Evolutionary conservation across 371 early-diverging fungal species (phyloP).

Genomic region (Mucor mucedo): DNA sequence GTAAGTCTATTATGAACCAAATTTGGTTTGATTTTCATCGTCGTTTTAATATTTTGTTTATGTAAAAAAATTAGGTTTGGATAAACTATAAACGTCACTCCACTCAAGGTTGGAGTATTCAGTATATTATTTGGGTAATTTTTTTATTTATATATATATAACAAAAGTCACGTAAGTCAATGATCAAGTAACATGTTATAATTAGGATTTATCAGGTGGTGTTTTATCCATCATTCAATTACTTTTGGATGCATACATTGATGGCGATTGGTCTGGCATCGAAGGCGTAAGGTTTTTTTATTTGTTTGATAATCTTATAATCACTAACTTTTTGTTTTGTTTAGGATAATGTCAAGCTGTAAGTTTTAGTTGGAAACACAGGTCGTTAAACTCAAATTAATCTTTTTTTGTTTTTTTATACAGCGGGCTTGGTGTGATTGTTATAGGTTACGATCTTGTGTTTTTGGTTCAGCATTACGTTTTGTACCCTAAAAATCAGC

Average conservation of each 20-base stretch:
- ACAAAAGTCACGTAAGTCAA: not conserved
- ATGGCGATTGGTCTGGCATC: constrained; percentile 66
- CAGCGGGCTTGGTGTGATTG: constrained; percentile 70
- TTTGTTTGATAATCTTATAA: too few species aligned
- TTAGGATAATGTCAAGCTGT: constrained; percentile 48
- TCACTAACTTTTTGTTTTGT: not conserved
- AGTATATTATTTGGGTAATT: constrained; percentile 70
- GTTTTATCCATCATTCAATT: constrained; percentile 75
- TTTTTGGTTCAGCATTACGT: constrained; percentile 82
- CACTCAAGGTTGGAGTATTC: constrained; percentile 87
- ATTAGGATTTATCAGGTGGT: constrained; percentile 81
- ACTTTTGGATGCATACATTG: constrained; percentile 69
- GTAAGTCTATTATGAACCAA: constrained; percentile 21
- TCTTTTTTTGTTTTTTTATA: not conserved
- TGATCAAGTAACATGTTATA: constrained; percentile 7
- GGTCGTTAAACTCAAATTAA: not conserved
- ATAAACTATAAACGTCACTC: constrained; percentile 75
- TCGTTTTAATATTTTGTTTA: not conserved
- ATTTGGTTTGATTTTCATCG: not conserved
- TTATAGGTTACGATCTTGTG: constrained; percentile 73
- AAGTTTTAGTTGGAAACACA: constrained; percentile 14
- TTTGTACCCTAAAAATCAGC: constrained; percentile 47
- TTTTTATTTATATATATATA: not conserved
- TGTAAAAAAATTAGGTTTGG: constrained; percentile 48
- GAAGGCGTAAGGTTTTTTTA: constrained; percentile 44